phyloP scores from a whole-genome alignment of 2,329 filamentous ascomycete genomes.

The Penicillium sclerotiorum region DNA sequence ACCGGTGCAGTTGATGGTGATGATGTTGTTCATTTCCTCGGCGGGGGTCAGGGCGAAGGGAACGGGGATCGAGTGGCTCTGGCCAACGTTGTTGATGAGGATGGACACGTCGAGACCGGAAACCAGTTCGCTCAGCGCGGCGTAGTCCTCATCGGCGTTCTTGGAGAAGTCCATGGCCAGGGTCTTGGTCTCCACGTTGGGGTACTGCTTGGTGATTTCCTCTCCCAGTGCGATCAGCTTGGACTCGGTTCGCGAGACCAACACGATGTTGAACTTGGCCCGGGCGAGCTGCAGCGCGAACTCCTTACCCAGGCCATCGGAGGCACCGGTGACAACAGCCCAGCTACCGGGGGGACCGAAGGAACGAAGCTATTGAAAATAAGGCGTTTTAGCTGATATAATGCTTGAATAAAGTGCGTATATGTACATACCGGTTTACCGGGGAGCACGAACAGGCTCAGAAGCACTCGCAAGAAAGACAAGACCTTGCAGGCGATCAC shows the following conservation, averaged over 20 bases:
- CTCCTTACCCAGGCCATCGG: conserved; percentile 95
- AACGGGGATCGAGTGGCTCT: conserved; percentile 90
- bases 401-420: background rate
- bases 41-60: conserved; percentile 78
- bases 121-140: conserved; percentile 68
- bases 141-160: conserved; percentile 79
- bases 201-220: conserved; percentile 72
- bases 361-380: conserved; percentile 68
- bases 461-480: conserved; percentile 62
- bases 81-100: conserved; percentile 94
- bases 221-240: conserved; percentile 79
- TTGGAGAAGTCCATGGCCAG: conserved; percentile 89
- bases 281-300: conserved; percentile 86
- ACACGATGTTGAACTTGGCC: conserved; percentile 91
- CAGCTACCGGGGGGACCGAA: conserved; percentile 92
- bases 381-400: background rate
- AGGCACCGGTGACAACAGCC: conserved; percentile 93
- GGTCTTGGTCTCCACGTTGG: conserved; percentile 70
- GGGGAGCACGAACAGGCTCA: conserved; percentile 69
- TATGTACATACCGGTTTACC: conserved; percentile 49
- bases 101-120: conserved; percentile 78
- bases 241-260: conserved; percentile 91
- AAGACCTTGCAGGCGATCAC: conserved; percentile 60
- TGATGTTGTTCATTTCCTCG: conserved; percentile 83
- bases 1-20: conserved; percentile 91